phyloP scores from a whole-genome alignment of 371 early-diverging fungal genomes.

The Apophysomyces ossiformis region DNA sequence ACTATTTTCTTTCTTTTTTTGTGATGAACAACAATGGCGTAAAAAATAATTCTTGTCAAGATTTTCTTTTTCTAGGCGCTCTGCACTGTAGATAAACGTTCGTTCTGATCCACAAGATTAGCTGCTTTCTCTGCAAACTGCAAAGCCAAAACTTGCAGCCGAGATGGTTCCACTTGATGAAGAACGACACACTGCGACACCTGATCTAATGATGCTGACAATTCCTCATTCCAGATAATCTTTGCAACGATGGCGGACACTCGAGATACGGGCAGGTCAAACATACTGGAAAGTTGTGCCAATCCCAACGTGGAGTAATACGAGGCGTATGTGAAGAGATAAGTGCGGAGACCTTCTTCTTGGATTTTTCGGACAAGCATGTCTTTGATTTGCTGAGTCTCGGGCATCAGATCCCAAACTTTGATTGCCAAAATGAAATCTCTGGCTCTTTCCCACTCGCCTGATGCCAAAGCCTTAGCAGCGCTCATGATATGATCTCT shows the following conservation, averaged over 20 bases:
- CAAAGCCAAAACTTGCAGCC: slow-evolving; percentile 85
- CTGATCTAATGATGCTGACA: slow-evolving; percentile 84
- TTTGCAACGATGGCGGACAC: slow-evolving; percentile 84
- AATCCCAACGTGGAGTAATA: slow-evolving; percentile 89
- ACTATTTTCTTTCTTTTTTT: background rate
- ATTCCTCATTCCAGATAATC: slow-evolving; percentile 93
- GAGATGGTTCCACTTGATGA: slow-evolving; percentile 81
- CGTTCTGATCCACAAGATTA: slow-evolving; percentile 89
- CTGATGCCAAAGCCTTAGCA: slow-evolving; percentile 88
- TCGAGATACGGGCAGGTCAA: slow-evolving; percentile 70
- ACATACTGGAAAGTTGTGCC: slow-evolving; percentile 83
- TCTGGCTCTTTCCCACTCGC: slow-evolving; percentile 91
- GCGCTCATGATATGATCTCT: slow-evolving; percentile 98
- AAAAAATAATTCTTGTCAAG: slow-evolving; percentile 29
- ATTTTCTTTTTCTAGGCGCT: slow-evolving; percentile 43
- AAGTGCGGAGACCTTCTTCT: slow-evolving; percentile 95
- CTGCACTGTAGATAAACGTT: slow-evolving; percentile 73
- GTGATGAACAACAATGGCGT: slow-evolving; percentile 3
- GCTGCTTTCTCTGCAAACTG: slow-evolving; percentile 90
- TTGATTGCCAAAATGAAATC: slow-evolving; percentile 88
- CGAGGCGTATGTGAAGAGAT: slow-evolving; percentile 88
- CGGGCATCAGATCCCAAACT: slow-evolving; percentile 94
- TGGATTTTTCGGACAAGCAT: slow-evolving; percentile 90
- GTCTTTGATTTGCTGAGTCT: slow-evolving; percentile 80
- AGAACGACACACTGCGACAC: slow-evolving; percentile 79